These are phyloP conservation scores for Colletotrichum destructivum DNA, from an alignment of 2,329 filamentous ascomycete species.

Conservation along the genomic window DNA sequence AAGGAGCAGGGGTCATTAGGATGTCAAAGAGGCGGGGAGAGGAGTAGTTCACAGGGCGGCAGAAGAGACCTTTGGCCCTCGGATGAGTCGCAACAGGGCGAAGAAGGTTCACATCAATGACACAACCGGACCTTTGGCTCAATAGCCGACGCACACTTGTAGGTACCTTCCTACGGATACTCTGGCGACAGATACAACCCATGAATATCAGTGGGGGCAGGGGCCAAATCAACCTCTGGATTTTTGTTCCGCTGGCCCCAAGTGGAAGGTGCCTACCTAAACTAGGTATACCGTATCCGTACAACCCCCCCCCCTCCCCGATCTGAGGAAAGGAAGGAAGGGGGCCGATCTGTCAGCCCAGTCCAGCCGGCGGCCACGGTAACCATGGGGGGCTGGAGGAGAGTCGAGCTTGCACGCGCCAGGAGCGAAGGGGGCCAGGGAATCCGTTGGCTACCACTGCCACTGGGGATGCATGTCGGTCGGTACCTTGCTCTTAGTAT, in stretches of 20 bases:
- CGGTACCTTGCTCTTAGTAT: background rate
- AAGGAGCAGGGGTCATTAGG: slow-evolving; percentile 14
- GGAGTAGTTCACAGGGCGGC: slow-evolving; percentile 6
- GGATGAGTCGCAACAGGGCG: background rate
- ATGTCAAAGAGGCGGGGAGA: slow-evolving; percentile 9
- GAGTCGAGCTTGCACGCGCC: background rate
- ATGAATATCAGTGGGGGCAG: background rate
- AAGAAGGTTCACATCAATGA: slow-evolving; percentile 11
- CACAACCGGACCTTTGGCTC: slow-evolving; percentile 8
- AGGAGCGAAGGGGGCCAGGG: slow-evolving; percentile 8
- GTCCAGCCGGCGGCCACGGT: background rate
- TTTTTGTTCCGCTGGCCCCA: slow-evolving; percentile 8
- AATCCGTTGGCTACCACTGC: slow-evolving; percentile 15
- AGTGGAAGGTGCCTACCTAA: slow-evolving; percentile 2
- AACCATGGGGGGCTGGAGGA: background rate
- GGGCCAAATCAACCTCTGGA: slow-evolving; percentile 8
- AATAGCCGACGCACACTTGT: slow-evolving; percentile 9
- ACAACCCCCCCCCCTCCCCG: no score
- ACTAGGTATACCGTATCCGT: no score
- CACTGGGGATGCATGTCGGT: slow-evolving; percentile 11
- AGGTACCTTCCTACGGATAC: background rate
- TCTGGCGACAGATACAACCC: slow-evolving; percentile 3
- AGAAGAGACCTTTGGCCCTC: background rate
- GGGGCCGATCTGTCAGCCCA: slow-evolving; percentile 11
- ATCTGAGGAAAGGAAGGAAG: no score